Base-by-base conservation (phyloP, 805 yeast species). In the Candida morakotiae region DNA sequence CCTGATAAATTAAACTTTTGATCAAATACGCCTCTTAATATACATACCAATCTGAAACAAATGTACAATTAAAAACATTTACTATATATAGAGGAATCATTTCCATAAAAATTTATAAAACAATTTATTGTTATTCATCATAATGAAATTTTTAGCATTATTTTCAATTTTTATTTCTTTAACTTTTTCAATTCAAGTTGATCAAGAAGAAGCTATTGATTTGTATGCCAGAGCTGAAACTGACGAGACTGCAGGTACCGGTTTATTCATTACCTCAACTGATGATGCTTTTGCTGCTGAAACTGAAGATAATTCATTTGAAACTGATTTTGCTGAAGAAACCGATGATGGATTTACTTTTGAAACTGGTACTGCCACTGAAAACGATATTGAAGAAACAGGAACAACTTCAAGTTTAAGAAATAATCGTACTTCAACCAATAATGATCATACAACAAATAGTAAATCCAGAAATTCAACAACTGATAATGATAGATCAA, bases 151-250 rank as follows among this genome's bases (percentile, higher is more conserved):
- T 31, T 5, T 28, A 11, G 5, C 34, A 13, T 14, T 28, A 11
- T 9, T 31, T 8, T 15, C 31, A 17, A n/a, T 22, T 17, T 23
- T 31, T 9, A 23, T 25, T 23, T 23, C 35, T 5, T 6, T 27
- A 5, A 20, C 18, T 29, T 35, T 28, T 19, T 15, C 18, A 23
- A 19, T 17, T 41, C 45, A 46, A 40, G 43, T 32, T 39, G 31
- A 30, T 30, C 11, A 17, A 13, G 20, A 15, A 5, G 31, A 28
- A 8, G 14, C 9, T 7, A 16, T 13, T 18, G 31, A 42, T 16
- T 37, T 47, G 21, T 35, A 23, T 26, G 28, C 29, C 6, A 26
- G 39, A 7, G 22, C 37, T 9, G 35, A 42, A 2, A 16, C 35
- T 32, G 33, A 15, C 17, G 40, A 31, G 9, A 18, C 41, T 20